phyloP scores from a whole-genome alignment of 192 early-diverging fungal species.

The Backusella parvicylindrica region DNA sequence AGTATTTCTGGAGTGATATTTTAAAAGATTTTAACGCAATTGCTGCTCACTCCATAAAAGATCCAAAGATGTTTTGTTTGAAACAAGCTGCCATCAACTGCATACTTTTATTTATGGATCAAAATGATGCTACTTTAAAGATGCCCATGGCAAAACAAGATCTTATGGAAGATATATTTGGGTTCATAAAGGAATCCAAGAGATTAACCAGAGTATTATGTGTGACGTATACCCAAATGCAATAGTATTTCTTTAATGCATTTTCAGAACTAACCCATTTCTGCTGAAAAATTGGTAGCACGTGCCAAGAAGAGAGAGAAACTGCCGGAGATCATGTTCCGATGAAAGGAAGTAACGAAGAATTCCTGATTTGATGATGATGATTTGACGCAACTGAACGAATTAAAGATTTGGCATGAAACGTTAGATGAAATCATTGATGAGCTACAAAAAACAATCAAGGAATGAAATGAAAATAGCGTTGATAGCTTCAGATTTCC shows the following conservation, averaged over 20 bases:
- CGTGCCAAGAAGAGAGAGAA: neutral
- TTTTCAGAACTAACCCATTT: constrained; percentile 6
- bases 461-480: no score
- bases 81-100: neutral
- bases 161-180: constrained; percentile 4
- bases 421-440: no score
- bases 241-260: constrained; percentile 6
- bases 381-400: no score
- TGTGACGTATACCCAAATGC: constrained; percentile 3
- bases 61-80: constrained; percentile 1
- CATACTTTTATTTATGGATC: neutral
- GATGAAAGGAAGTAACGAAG: no score
- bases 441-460: no score
- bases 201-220: neutral
- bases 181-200: neutral
- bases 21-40: neutral
- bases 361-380: no score
- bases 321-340: neutral
- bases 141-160: neutral
- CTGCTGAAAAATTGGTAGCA: neutral
- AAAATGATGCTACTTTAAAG: neutral
- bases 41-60: neutral
- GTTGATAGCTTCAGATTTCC: no score
- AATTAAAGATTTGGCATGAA: no score
- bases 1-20: neutral